A percentile compares a stretch with the other conserved stretches of the same genome.
Evolutionary conservation across 2,329 filamentous ascomycete genomes (phyloP).

Genomic region (Bipolaris gigantea): DNA sequence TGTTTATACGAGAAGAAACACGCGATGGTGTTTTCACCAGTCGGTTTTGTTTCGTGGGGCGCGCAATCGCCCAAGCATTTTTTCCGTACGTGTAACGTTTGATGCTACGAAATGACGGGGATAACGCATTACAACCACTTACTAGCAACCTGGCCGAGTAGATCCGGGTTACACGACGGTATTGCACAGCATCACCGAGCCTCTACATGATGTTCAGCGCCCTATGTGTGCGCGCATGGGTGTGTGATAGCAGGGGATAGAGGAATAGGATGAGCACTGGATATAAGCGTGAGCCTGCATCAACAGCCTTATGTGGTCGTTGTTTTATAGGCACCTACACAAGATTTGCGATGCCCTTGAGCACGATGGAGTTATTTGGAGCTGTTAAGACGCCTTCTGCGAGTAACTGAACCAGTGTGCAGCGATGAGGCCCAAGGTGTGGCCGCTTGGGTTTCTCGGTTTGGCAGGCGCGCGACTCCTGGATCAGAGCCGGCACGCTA

Average conservation of each 20-base stretch:
- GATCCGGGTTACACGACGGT: not conserved
- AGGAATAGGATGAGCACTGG: not conserved
- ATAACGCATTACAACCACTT: not conserved
- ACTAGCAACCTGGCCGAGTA: not conserved
- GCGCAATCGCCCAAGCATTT: not conserved
- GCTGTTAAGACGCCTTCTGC: not conserved
- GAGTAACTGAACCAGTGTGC: not conserved
- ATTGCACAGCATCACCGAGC: not conserved
- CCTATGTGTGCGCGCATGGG: not conserved
- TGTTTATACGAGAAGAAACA: not conserved
- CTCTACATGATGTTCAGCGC: not conserved
- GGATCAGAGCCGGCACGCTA: not conserved
- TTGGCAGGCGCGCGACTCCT: not conserved
- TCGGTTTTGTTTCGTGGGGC: not conserved
- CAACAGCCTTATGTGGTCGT: not conserved
- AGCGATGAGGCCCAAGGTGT: not conserved
- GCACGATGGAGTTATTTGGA: not conserved
- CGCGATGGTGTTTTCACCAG: not conserved
- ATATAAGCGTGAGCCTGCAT: not conserved
- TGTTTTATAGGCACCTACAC: not conserved
- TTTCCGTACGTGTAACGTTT: not conserved
- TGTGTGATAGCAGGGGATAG: not conserved
- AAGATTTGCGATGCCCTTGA: not conserved
- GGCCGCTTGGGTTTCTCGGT: not conserved
- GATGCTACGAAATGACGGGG: not conserved